Base-by-base conservation (phyloP, 176 grass and related monocot species). In the Canna indica region DNA sequence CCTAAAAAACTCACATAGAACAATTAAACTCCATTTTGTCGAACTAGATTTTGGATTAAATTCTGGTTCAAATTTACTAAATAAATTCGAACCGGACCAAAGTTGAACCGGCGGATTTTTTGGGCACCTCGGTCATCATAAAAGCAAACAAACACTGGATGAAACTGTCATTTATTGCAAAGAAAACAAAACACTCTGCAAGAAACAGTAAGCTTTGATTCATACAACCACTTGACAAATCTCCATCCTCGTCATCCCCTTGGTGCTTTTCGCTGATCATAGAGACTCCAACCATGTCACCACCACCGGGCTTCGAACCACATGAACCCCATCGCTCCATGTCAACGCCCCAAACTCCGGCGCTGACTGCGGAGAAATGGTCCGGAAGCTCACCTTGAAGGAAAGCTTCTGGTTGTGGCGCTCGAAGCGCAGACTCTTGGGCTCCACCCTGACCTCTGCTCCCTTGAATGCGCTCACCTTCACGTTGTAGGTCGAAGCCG, bases 261-360 rank as follows among this genome's bases (percentile, higher is more conserved):
- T 75, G 47, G 75, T 36, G 24, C 41, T 36, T 58, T 32, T 64
- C 64, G 31, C 73, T 57, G 34, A 71, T 99, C 73, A 90, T 75
- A 88, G 72, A 2, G 82, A 75, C 59, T 75, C 74, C 81, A 88
- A 57, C 94, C 90, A 99, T 71, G 86, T 85, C 53, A 99, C 72
- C 15, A 77, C 35, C 22, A 93, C 46, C 5, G 90, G 78, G 60
- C 82, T 93, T 22, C 86, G 84, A 59, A 86, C 94, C 36, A 75
- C 69, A 82, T 88, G 89, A 8, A 83, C 77, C 29, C 84, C 84
- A 75, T 94, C 86, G 46, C 70, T 87, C 90, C 94, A 99, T 74
- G 86, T 90, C 62, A 99, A 59, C 5, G 90, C 94, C 47, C 94
- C 94, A 33, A 78, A 90, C 77, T 93, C 86, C 3, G 90, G 94